These are phyloP conservation scores for Aphanomyces stellatus DNA, from an alignment of 352 stramenopile species.

Conservation along the genomic window DNA sequence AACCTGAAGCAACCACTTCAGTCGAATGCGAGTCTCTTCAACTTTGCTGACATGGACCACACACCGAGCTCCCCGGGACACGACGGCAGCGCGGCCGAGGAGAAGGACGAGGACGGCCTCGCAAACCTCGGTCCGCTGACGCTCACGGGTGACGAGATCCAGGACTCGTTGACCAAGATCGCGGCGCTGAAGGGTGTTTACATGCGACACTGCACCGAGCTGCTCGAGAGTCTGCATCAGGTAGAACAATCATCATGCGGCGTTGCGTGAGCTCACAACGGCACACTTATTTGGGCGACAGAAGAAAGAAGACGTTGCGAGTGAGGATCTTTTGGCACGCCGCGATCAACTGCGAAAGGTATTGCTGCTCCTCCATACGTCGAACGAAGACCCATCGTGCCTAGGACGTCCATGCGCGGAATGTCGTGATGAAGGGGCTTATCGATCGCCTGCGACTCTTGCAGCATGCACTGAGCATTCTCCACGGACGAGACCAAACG, in stretches of 20 bases:
- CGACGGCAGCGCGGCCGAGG: slow-evolving; percentile 25
- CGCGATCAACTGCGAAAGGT: slow-evolving; percentile 66
- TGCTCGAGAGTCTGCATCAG: slow-evolving; percentile 49
- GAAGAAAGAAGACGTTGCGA: slow-evolving; percentile 26
- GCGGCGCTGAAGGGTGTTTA: slow-evolving; percentile 70
- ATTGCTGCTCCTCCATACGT: background rate
- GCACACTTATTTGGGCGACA: slow-evolving; percentile 22
- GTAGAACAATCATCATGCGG: too few species aligned
- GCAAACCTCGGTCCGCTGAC: slow-evolving; percentile 46
- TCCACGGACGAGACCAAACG: slow-evolving; percentile 33
- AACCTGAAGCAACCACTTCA: slow-evolving; percentile 77
- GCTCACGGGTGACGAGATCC: slow-evolving; percentile 74
- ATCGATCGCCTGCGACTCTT: slow-evolving; percentile 70
- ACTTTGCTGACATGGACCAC: slow-evolving; percentile 28
- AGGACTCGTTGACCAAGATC: slow-evolving; percentile 81
- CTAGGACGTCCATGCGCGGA: slow-evolving; percentile 77
- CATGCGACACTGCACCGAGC: slow-evolving; percentile 56
- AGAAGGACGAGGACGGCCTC: slow-evolving; percentile 28
- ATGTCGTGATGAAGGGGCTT: slow-evolving; percentile 78
- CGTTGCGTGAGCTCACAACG: too few species aligned
- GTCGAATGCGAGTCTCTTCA: slow-evolving; percentile 68
- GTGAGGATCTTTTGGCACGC: slow-evolving; percentile 45
- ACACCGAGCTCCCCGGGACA: slow-evolving; percentile 21
- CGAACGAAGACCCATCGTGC: background rate
- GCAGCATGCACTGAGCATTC: slow-evolving; percentile 64